Percentiles rank a stretch among this genome's conserved stretches.
These are phyloP conservation scores for Phytophthora fragariaefolia DNA, from an alignment of 352 stramenopile genomes.

Conservation along the genomic window DNA sequence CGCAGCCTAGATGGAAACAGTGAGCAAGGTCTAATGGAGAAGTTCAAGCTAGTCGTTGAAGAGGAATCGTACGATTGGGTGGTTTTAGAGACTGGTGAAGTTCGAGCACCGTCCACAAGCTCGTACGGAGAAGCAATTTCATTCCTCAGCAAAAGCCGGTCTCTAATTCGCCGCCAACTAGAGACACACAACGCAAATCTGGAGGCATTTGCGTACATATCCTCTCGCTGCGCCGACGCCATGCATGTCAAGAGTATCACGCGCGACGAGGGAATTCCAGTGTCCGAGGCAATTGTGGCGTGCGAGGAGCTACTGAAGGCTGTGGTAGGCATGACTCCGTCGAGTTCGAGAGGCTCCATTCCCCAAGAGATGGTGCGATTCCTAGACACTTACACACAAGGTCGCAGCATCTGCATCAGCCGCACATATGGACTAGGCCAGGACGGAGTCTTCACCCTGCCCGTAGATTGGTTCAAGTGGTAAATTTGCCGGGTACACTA, in stretches of 20 bases:
- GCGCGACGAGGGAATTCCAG: conserved; percentile 37
- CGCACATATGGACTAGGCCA: conserved; percentile 49
- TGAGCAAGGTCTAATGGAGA: conserved; percentile 44
- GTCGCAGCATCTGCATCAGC: conserved; percentile 39
- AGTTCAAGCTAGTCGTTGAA: conserved; percentile 53
- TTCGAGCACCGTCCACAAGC: conserved; percentile 43
- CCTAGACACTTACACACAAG: conserved; percentile 39
- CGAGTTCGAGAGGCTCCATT: conserved; percentile 25
- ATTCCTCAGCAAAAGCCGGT: conserved; percentile 35
- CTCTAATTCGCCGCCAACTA: conserved; percentile 37
- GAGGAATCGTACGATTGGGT: conserved; percentile 44
- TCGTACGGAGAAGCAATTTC: conserved; percentile 33
- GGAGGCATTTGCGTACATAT: conserved; percentile 46
- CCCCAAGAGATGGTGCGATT: conserved; percentile 36
- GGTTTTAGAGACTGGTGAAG: conserved; percentile 49
- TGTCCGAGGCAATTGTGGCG: conserved; percentile 41
- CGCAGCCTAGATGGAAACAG: background rate
- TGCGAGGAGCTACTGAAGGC: conserved; percentile 44
- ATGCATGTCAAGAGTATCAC: conserved; percentile 48
- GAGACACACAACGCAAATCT: conserved; percentile 34
- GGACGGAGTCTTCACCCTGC: conserved; percentile 53
- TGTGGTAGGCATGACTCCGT: conserved; percentile 34
- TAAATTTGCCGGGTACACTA: conserved; percentile 3
- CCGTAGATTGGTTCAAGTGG: conserved; percentile 50
- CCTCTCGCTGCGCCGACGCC: conserved; percentile 38